These are phyloP conservation scores for Wickerhamiella nectarea DNA, from an alignment of 805 yeast genomes.

Conservation along the genomic window DNA sequence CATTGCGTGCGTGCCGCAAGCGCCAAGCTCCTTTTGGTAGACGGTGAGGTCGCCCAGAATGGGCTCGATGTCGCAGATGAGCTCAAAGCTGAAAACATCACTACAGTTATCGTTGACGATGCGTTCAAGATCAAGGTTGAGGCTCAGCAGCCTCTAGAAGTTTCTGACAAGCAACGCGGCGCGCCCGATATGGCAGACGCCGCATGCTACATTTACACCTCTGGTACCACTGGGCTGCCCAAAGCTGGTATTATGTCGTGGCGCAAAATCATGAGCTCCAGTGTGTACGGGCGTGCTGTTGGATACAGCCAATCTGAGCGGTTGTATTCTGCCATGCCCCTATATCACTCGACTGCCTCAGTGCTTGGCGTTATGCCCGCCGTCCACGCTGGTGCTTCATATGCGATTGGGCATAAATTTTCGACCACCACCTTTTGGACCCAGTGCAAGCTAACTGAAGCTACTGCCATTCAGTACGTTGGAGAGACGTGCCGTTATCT, in stretches of 20 bases:
- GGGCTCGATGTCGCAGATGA: conserved; percentile 38
- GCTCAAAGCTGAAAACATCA: conserved; percentile 22
- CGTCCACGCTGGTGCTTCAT: conserved; percentile 52
- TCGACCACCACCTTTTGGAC: conserved; percentile 82
- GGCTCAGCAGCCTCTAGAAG: conserved; percentile 32
- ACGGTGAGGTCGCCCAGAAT: conserved; percentile 47
- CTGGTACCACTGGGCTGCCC: conserved; percentile 92
- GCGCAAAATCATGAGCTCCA: conserved; percentile 69
- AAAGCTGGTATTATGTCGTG: conserved; percentile 88
- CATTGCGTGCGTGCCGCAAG: conserved; percentile 69
- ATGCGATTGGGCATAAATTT: conserved; percentile 67
- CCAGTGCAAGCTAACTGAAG: conserved; percentile 53
- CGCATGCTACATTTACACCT: conserved; percentile 68
- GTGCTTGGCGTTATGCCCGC: conserved; percentile 70
- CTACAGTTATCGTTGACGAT: conserved; percentile 17
- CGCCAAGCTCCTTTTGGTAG: conserved; percentile 53
- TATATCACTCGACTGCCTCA: conserved; percentile 90
- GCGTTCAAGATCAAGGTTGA: conserved; percentile 36
- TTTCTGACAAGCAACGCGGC: conserved; percentile 42
- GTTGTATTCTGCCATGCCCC: conserved; percentile 85
- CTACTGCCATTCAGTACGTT: conserved; percentile 82
- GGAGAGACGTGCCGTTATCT: conserved; percentile 90
- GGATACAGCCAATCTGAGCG: conserved; percentile 40
- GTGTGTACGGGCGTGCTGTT: conserved; percentile 56
- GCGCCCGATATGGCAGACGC: conserved; percentile 45